Evolutionary conservation across 805 yeast species (phyloP), one percentile per base, ranked within the genome.

Genomic region (Starmera dryadoides): DNA sequence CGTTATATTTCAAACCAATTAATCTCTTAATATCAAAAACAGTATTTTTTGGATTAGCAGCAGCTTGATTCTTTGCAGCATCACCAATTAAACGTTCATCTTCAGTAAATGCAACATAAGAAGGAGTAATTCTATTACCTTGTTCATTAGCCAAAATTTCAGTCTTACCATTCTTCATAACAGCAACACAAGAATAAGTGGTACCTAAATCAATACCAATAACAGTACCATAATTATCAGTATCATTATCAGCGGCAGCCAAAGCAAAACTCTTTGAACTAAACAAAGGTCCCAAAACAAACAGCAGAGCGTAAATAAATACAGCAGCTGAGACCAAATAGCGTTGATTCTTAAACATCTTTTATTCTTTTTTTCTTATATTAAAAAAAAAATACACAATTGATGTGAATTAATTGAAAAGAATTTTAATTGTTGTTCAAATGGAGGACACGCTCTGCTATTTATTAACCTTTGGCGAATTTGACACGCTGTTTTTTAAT

Each of bases 191-290:
- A 2, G 96, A 88, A 69, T 89, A 89, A 2, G 97, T 89, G 45
- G 97, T 89, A 63, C 98, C 98, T 69, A 91, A 76, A 73, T 91
- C 98, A 59, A 91, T 91, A 68, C 98, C 95, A 51, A 86, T 85
- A 35, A 84, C 91, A 42, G 73, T 75, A 42, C 82, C 82, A 45
- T 77, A 77, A 46, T 59, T 65, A 34, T 73, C 77, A 5, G 60
- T 59, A 16, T 64, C 69, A 21, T 52, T 51, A 32, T 49, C 51
- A 42, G 57, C 56, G 34, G 45, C 40, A 19, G 52, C 58, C 14
- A 35, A 12, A 7, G 37, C 37, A 35, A 37, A 53, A 40, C 17
- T 47, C 42, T 29, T 34, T 37, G 37, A 30, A 15, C 18, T 15
- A 20, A 53, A 49, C 33, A 55, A 41, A 14, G 59, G 59, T 3